Percentiles rank a stretch among this genome's conserved stretches.
These are phyloP conservation scores for Saturnispora kantuleensis DNA, from an alignment of 805 yeast species.

Conservation along the genomic window DNA sequence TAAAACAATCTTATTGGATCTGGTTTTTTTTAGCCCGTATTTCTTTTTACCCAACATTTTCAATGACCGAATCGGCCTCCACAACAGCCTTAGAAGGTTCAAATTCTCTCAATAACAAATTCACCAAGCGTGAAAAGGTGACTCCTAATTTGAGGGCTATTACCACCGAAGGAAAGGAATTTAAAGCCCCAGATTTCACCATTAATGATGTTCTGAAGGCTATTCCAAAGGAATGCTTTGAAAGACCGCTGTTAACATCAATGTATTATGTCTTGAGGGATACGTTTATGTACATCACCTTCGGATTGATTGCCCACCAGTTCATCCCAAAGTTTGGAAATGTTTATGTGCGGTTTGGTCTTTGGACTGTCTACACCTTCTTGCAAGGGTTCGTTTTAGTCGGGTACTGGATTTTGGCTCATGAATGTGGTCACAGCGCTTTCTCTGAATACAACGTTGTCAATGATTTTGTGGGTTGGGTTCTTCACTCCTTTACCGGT, in stretches of 20 bases:
- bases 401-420: conserved; percentile 55
- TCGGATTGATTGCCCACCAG: conserved; percentile 34
- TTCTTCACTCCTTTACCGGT: conserved; percentile 44
- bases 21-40: too few species aligned
- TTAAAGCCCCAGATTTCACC: conserved; percentile 52
- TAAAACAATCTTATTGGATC: too few species aligned
- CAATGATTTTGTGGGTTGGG: conserved; percentile 53
- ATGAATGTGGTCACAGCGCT: conserved; percentile 58
- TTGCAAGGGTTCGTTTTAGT: conserved; percentile 40
- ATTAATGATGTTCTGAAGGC: conserved; percentile 48
- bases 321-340: conserved; percentile 34
- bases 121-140: conserved; percentile 5
- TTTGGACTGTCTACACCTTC: conserved; percentile 33
- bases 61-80: too few species aligned
- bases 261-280: conserved; percentile 46
- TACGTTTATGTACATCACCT: conserved; percentile 32
- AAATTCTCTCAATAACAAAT: not conserved
- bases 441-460: conserved; percentile 44
- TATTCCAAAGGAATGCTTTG: conserved; percentile 53
- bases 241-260: conserved; percentile 41
- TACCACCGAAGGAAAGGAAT: conserved; percentile 43
- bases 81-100: too few species aligned
- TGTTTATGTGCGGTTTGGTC: conserved; percentile 27
- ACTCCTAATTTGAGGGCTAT: conserved; percentile 27
- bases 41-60: too few species aligned